Conservation (phyloP, 192 early-diverging fungal species). For the Neocallimastix lanati region DNA sequence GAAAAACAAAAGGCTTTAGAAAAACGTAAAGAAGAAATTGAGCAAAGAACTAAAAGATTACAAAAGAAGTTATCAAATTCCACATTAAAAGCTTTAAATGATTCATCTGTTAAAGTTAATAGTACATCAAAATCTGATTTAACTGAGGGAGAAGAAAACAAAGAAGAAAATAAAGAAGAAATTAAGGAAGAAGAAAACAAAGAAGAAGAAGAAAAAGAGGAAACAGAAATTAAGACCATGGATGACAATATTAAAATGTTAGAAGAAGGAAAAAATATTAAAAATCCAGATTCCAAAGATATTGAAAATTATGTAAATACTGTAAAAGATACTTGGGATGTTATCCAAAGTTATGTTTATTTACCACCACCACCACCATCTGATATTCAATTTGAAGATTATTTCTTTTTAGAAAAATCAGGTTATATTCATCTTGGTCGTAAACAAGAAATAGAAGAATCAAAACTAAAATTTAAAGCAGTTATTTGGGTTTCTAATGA, state of each 20-base stretch:
- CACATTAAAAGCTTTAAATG: conserved; percentile 15
- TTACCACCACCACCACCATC: conserved; percentile 6
- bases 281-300: conserved; percentile 3
- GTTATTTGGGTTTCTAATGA: not conserved
- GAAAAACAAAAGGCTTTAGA: conserved; percentile 1
- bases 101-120: conserved; percentile 11
- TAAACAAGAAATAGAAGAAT: not conserved
- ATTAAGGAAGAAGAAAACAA: not conserved
- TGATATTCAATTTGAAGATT: conserved; percentile 11
- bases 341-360: conserved; percentile 10
- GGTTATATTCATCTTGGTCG: not conserved
- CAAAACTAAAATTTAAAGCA: not conserved
- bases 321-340: conserved; percentile 6
- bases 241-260: not conserved
- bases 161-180: too few relatives aligned
- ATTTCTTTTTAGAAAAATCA: conserved; percentile 13
- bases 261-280: conserved; percentile 5
- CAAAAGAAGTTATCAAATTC: not conserved
- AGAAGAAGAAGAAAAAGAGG: not conserved
- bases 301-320: not conserved
- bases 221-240: not conserved
- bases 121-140: conserved; percentile 6
- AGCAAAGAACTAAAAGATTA: conserved; percentile 3
- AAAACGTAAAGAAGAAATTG: conserved; percentile 15
- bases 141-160: not conserved